A percentile compares a stretch with the other conserved stretches of the same genome.
Conservation (phyloP, 225 moss, liverwort and hornwort species). For the Pseudoscleropodium purum region DNA sequence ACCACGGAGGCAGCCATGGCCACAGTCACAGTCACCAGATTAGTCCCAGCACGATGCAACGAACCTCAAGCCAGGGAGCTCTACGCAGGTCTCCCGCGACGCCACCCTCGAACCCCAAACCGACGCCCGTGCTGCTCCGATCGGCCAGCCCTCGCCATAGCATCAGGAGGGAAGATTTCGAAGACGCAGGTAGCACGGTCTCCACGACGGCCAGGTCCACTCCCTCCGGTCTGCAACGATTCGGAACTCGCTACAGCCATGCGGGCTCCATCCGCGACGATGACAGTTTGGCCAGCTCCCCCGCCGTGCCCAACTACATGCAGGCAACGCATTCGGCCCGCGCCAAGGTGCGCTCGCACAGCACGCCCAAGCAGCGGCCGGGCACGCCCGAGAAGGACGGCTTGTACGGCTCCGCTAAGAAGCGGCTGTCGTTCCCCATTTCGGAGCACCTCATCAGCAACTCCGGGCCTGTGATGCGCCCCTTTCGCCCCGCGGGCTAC, state of each 20-base stretch:
- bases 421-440: slow-evolving; percentile 77
- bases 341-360: slow-evolving; percentile 86
- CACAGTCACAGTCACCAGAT: slow-evolving; percentile 8
- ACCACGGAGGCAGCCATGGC: slow-evolving; percentile 8
- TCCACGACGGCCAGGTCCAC: slow-evolving; percentile 71
- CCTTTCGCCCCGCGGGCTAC: slow-evolving; percentile 43
- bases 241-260: slow-evolving; percentile 68
- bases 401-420: slow-evolving; percentile 58
- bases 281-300: slow-evolving; percentile 85
- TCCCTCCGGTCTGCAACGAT: slow-evolving; percentile 43
- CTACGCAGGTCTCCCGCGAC: slow-evolving; percentile 33
- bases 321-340: slow-evolving; percentile 94
- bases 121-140: slow-evolving; percentile 13
- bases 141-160: slow-evolving; percentile 53
- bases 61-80: slow-evolving; percentile 41
- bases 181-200: slow-evolving; percentile 68
- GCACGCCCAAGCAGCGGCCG: slow-evolving; percentile 89
- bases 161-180: slow-evolving; percentile 49
- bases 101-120: slow-evolving; percentile 14
- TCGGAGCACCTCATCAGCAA: slow-evolving; percentile 63
- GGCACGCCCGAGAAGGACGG: slow-evolving; percentile 90
- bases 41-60: slow-evolving; percentile 42
- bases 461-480: slow-evolving; percentile 38
- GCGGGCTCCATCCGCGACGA: slow-evolving; percentile 87
- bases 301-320: slow-evolving; percentile 97